Percentiles rank a stretch among this genome's conserved stretches.
Evolutionary conservation across 202 grass and related monocot genomes (phyloP).

Genomic region (Musa balbisiana): DNA sequence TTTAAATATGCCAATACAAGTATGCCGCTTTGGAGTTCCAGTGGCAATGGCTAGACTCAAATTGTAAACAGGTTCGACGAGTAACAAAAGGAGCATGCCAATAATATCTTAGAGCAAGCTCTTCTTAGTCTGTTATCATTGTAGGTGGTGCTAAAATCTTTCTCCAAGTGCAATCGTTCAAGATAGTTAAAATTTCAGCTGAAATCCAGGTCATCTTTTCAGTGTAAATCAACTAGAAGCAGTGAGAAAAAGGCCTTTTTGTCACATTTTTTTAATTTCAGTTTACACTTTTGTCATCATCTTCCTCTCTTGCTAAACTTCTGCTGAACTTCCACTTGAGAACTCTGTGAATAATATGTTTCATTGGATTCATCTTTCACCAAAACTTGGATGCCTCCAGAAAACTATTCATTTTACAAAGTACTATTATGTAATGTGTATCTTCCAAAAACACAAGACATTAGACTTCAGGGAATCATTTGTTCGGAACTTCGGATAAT

Average conservation of each 20-base stretch:
- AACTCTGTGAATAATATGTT: background rate
- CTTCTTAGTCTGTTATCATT: background rate
- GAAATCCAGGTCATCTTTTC: background rate
- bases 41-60: background rate
- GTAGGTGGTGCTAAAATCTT: background rate
- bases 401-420: background rate
- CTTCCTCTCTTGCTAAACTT: background rate
- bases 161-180: background rate
- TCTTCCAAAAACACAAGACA: background rate
- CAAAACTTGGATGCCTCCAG: background rate
- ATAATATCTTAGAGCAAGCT: background rate
- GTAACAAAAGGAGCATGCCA: background rate
- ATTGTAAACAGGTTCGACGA: background rate
- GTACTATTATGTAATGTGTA: background rate
- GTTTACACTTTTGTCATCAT: background rate
- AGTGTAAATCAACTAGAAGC: background rate
- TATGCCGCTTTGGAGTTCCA: background rate
- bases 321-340: background rate
- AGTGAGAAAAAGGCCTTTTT: background rate
- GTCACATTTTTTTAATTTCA: background rate
- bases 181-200: background rate
- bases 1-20: too few species aligned
- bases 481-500: background rate
- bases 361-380: background rate
- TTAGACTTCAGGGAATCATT: background rate